phyloP scores from a whole-genome alignment of 202 grass and related monocot genomes.

The Bolboschoenoplectus hybrid region DNA sequence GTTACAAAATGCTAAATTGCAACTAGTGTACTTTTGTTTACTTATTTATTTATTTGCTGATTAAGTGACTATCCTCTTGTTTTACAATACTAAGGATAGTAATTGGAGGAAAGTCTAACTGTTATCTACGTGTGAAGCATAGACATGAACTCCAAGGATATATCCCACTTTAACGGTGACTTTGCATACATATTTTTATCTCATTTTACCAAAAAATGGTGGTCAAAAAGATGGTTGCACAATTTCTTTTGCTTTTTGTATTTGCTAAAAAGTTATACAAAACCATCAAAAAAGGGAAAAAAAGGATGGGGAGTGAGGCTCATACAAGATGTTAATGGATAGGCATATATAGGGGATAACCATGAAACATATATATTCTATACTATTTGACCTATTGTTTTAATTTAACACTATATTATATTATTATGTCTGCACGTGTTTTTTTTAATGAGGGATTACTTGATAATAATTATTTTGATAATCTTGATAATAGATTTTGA shows the following conservation, averaged over 20 bases:
- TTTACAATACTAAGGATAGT: neutral
- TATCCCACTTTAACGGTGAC: neutral
- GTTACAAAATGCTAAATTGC: no score
- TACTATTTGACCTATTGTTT: conserved; percentile 12
- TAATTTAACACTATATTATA: neutral
- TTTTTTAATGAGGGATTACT: neutral
- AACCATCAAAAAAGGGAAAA: neutral
- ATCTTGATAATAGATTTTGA: neutral
- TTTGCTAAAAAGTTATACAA: neutral
- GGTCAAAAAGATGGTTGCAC: conserved; percentile 3
- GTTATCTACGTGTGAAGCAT: conserved; percentile 5
- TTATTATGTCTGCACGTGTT: neutral
- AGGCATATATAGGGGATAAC: neutral
- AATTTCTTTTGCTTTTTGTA: neutral
- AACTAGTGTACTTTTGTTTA: neutral
- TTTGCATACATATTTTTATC: neutral
- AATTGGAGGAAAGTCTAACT: neutral
- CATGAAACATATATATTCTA: neutral
- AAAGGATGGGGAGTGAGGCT: neutral
- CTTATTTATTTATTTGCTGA: neutral
- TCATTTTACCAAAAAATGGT: neutral
- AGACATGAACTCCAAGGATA: neutral
- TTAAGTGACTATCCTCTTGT: neutral
- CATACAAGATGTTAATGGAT: conserved; percentile 1
- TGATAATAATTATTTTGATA: neutral